These are phyloP conservation scores for Ettlia oleoabundans DNA, from an alignment of 139 green algal species.

Conservation along the genomic window DNA sequence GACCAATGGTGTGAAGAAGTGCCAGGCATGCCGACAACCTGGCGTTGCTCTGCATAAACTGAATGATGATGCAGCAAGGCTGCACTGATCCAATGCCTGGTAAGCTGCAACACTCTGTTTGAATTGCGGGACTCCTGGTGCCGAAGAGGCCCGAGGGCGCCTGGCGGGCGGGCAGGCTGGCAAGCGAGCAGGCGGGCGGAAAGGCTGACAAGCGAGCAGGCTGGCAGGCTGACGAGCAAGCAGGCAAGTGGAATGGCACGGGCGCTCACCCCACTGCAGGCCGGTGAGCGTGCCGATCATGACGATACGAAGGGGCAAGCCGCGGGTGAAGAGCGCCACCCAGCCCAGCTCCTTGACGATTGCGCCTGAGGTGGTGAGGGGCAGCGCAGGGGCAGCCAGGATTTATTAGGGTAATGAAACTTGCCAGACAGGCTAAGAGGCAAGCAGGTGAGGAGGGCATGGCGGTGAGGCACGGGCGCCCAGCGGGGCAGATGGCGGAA, in stretches of 20 bases:
- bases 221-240: constrained; percentile 30
- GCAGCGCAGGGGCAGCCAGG: neutral
- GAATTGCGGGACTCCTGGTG: too few species aligned
- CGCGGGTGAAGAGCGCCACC: constrained; percentile 79
- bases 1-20: neutral
- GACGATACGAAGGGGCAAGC: constrained; percentile 88
- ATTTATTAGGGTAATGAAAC: neutral
- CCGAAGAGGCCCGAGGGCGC: too few species aligned
- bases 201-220: neutral
- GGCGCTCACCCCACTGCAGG: constrained; percentile 59
- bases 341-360: constrained; percentile 90
- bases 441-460: neutral
- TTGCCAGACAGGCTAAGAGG: neutral
- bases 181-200: neutral
- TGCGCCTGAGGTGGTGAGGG: constrained; percentile 37
- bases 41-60: too few species aligned
- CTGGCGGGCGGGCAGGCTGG: too few species aligned
- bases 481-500: too few species aligned
- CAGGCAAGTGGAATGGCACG: neutral
- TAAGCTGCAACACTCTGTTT: too few species aligned
- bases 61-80: too few species aligned
- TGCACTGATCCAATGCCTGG: too few species aligned
- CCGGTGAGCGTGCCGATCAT: constrained; percentile 95
- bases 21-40: too few species aligned
- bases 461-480: too few species aligned